These are phyloP conservation scores for Sutorius eximius DNA, from an alignment of 1,284 basidiomycete genomes.

Conservation along the genomic window DNA sequence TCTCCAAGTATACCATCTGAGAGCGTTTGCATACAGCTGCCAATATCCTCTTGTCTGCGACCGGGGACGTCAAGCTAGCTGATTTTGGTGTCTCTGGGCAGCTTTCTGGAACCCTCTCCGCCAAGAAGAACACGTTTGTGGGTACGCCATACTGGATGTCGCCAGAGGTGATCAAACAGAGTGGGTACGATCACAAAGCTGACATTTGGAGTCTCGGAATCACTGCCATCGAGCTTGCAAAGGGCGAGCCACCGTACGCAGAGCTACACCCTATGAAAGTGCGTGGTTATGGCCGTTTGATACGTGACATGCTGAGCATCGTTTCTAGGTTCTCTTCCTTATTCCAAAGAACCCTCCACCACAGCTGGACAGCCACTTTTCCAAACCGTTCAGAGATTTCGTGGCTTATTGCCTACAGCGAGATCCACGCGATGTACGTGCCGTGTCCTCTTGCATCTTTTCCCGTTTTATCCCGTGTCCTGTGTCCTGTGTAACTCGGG, in stretches of 20 bases:
- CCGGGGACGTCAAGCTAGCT: constrained; percentile 97
- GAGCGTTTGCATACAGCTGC: constrained; percentile 65
- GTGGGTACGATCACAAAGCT: constrained; percentile 97
- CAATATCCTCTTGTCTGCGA: constrained; percentile 91
- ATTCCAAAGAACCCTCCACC: constrained; percentile 98
- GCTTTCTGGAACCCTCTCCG: constrained; percentile 89
- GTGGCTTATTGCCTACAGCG: constrained; percentile 91
- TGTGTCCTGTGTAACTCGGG: constrained; percentile 10
- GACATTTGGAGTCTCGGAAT: constrained; percentile 98
- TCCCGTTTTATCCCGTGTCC: neutral
- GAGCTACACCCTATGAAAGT: constrained; percentile 99
- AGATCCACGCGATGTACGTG: constrained; percentile 84
- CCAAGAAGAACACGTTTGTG: constrained; percentile 99
- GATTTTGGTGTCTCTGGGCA: constrained; percentile 99
- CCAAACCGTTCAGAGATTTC: constrained; percentile 92
- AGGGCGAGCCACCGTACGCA: constrained; percentile 96
- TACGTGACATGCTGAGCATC: constrained; percentile 1
- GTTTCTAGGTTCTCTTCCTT: constrained; percentile 83
- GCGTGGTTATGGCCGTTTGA: constrained; percentile 5
- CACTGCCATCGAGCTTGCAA: constrained; percentile 96
- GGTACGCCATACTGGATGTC: constrained; percentile 99
- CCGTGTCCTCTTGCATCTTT: neutral
- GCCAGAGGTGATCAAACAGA: constrained; percentile 99
- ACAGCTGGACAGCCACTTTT: constrained; percentile 83
- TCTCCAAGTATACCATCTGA: constrained; percentile 1